A percentile compares a stretch with the other conserved stretches of the same genome.
These are phyloP conservation scores for Sporobolomyces pararoseus DNA, from an alignment of 768 basidiomycete species.

Conservation along the genomic window DNA sequence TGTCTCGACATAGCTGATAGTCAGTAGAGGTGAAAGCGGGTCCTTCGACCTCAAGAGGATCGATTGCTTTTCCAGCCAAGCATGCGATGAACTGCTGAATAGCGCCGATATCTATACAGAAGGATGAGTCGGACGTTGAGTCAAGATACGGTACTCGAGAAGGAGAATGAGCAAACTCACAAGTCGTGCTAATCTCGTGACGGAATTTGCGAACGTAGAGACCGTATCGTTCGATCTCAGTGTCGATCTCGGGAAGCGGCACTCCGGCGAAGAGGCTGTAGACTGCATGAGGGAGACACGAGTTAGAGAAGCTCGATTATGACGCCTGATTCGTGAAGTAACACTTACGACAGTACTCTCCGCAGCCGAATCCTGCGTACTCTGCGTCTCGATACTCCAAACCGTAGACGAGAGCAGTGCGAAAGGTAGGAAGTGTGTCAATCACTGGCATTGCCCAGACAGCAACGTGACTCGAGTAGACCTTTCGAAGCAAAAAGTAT, in stretches of 20 bases:
- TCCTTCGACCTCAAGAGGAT: conserved; percentile 32
- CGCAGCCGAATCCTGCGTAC: conserved; percentile 33
- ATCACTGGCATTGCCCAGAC: conserved; percentile 18
- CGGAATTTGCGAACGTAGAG: conserved; percentile 39
- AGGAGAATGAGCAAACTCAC: neutral
- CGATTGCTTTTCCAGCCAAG: conserved; percentile 3
- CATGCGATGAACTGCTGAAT: conserved; percentile 30
- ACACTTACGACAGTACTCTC: conserved; percentile 23
- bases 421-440: conserved; percentile 21
- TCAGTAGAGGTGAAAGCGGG: conserved; percentile 28
- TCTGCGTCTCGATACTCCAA: conserved; percentile 35
- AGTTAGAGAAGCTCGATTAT: no score
- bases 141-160: neutral
- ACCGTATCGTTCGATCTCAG: conserved; percentile 33
- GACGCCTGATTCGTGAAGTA: no score
- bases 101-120: conserved; percentile 26
- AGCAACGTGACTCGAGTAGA: conserved; percentile 31
- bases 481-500: neutral
- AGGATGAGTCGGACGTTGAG: neutral
- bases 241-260: conserved; percentile 15
- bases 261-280: conserved; percentile 17
- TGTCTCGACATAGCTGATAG: conserved; percentile 21
- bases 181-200: conserved; percentile 33
- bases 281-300: neutral
- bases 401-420: conserved; percentile 17